A percentile compares a stretch with the other conserved stretches of the same genome.
These are phyloP conservation scores for Glycyrrhiza uralensis DNA, from an alignment of 306 rosid species.

Conservation along the genomic window DNA sequence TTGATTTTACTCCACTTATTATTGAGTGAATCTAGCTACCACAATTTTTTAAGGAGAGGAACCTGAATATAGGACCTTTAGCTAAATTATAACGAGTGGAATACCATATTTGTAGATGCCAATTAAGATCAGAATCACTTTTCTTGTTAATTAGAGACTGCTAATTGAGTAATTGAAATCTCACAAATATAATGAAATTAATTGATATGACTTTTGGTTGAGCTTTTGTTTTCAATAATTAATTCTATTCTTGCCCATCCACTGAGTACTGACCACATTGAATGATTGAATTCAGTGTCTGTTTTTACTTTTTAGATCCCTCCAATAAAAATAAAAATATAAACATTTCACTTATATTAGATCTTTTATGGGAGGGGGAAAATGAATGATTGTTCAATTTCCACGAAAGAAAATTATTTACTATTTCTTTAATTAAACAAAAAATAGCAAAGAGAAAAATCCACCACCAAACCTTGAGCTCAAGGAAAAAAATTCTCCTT, in stretches of 20 bases:
- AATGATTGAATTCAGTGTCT: no score
- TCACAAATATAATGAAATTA: background rate
- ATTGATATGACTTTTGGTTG: background rate
- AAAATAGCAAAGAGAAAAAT: no score
- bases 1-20: background rate
- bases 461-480: background rate
- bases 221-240: no score
- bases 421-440: no score
- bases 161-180: background rate
- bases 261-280: no score
- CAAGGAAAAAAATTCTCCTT: background rate
- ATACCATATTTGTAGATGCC: background rate
- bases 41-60: background rate
- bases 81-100: background rate
- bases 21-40: background rate
- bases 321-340: no score
- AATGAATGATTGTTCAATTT: no score
- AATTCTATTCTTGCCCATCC: no score
- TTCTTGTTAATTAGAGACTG: background rate
- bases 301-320: no score
- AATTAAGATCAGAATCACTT: background rate
- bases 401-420: no score
- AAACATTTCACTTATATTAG: no score
- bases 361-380: no score
- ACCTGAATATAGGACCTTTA: background rate